Evolutionary conservation across 164 flowering plant genomes (phyloP).

Genomic region (Nymphaea colorata): DNA sequence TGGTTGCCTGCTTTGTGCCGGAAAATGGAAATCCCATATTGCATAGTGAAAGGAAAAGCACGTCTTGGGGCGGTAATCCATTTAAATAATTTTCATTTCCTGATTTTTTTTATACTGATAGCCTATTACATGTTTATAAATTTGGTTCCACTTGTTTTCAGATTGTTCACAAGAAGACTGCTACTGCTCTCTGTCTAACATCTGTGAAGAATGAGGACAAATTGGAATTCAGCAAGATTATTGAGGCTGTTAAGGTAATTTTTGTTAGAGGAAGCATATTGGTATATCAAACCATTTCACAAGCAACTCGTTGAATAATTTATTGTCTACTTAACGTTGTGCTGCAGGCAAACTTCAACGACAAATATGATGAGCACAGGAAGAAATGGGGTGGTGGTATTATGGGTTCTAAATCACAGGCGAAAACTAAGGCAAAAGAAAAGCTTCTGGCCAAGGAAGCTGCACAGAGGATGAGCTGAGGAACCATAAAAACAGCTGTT

Average conservation of each 20-base stretch:
- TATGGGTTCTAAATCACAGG: slow-evolving; percentile 11
- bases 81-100: background rate
- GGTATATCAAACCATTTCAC: background rate
- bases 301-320: background rate
- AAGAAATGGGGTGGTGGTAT: slow-evolving; percentile 10
- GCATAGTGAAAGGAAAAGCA: slow-evolving; percentile 76
- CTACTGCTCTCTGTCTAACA: slow-evolving; percentile 64
- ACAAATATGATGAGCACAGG: slow-evolving; percentile 8
- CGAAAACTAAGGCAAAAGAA: slow-evolving; percentile 8
- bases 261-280: background rate
- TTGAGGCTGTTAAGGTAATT: slow-evolving; percentile 73
- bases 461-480: slow-evolving; percentile 7
- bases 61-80: slow-evolving; percentile 55
- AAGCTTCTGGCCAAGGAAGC: slow-evolving; percentile 9
- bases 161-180: slow-evolving; percentile 85
- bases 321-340: background rate
- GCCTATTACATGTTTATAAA: background rate
- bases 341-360: slow-evolving; percentile 7
- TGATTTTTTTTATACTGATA: background rate
- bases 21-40: slow-evolving; percentile 80
- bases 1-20: slow-evolving; percentile 86
- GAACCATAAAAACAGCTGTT: background rate
- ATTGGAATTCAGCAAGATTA: slow-evolving; percentile 67
- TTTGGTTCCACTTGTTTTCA: slow-evolving; percentile 2
- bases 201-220: slow-evolving; percentile 82